phyloP scores from a whole-genome alignment of 805 yeast genomes.

The Schizosaccharomyces japonicus region DNA sequence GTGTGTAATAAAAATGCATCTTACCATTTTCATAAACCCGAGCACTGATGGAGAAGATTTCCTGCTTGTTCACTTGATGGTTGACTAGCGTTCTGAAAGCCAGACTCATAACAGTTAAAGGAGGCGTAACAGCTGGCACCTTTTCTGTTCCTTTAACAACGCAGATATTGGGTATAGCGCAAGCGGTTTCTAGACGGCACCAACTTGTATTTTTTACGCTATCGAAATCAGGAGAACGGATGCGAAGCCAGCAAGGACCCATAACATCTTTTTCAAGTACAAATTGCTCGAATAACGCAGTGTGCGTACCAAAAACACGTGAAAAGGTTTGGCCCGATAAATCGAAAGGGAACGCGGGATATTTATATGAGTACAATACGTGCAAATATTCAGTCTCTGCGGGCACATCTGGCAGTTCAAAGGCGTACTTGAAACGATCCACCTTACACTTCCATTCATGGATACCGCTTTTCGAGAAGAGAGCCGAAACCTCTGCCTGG shows the following conservation, averaged over 20 bases:
- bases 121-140: slow-evolving; percentile 25
- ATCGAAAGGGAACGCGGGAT: slow-evolving; percentile 29
- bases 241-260: slow-evolving; percentile 95
- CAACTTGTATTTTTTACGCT: slow-evolving; percentile 45
- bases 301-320: slow-evolving; percentile 55
- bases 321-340: slow-evolving; percentile 53
- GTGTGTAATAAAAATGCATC: no score
- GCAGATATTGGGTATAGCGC: slow-evolving; percentile 20
- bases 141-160: slow-evolving; percentile 20
- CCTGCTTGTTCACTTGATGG: slow-evolving; percentile 52
- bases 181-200: slow-evolving; percentile 52
- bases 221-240: slow-evolving; percentile 37
- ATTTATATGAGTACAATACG: slow-evolving; percentile 42
- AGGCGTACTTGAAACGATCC: slow-evolving; percentile 58
- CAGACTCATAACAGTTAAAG: slow-evolving; percentile 47
- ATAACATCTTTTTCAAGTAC: slow-evolving; percentile 59
- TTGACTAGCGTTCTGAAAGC: slow-evolving; percentile 66
- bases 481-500: slow-evolving; percentile 39
- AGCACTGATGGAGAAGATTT: slow-evolving; percentile 59
- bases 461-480: slow-evolving; percentile 39
- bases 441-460: slow-evolving; percentile 44
- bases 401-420: slow-evolving; percentile 64
- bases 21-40: slow-evolving; percentile 44
- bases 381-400: slow-evolving; percentile 57
- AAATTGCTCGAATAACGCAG: slow-evolving; percentile 62